phyloP scores from a whole-genome alignment of 1,284 basidiomycete species.

The Exobasidium rhododendri region DNA sequence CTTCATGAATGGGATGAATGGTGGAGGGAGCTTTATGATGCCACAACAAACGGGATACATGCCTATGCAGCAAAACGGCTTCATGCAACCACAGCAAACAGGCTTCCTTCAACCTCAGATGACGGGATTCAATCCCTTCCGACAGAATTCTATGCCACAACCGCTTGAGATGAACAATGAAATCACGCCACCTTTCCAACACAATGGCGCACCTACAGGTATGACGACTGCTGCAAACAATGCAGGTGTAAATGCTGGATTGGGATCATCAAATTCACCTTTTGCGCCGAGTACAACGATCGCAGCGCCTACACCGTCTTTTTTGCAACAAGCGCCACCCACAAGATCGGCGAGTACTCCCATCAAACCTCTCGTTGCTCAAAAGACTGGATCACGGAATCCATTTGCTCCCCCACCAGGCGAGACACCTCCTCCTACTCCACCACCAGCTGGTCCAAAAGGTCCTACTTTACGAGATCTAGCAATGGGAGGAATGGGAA shows the following conservation, averaged over 20 bases:
- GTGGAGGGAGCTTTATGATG: conserved; percentile 16
- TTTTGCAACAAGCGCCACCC: conserved; percentile 26
- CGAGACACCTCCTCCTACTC: conserved; percentile 57
- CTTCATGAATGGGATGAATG: conserved; percentile 36
- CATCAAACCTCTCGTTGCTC: conserved; percentile 65
- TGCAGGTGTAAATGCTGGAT: no score
- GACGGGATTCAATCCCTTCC: conserved; percentile 74
- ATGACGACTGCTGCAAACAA: background rate
- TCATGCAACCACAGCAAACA: conserved; percentile 40
- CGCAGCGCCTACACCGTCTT: conserved; percentile 12
- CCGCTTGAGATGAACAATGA: conserved; percentile 29
- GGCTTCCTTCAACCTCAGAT: conserved; percentile 65
- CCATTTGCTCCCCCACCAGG: conserved; percentile 76
- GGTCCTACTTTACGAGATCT: conserved; percentile 78
- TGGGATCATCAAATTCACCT: conserved; percentile 26
- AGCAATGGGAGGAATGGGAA: conserved; percentile 59
- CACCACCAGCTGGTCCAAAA: conserved; percentile 65
- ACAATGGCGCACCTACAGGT: conserved; percentile 4
- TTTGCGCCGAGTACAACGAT: conserved; percentile 21
- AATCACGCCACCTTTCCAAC: background rate
- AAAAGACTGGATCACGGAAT: conserved; percentile 90
- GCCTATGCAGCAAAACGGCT: conserved; percentile 53
- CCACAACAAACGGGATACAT: conserved; percentile 33
- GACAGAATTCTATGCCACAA: conserved; percentile 53
- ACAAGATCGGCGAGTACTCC: conserved; percentile 55